phyloP scores from a whole-genome alignment of 148 eudicot genomes.

The Chenopodium formosanum region DNA sequence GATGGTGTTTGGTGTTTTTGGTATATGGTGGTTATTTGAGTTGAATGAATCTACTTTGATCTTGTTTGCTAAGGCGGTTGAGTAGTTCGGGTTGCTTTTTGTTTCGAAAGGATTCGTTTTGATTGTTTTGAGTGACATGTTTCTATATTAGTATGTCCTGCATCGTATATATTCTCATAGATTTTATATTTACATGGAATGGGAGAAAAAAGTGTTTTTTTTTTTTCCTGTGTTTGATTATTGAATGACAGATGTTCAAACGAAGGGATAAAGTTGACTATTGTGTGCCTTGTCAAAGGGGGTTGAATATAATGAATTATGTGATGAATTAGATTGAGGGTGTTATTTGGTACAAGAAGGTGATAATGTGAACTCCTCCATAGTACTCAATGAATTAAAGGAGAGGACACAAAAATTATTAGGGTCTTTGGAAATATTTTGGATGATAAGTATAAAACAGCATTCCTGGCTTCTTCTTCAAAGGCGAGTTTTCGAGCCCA shows the following conservation, averaged over 20 bases:
- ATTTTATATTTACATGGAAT: too few relatives aligned
- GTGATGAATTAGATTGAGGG: background rate
- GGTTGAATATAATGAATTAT: background rate
- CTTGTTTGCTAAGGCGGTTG: background rate
- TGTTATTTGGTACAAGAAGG: background rate
- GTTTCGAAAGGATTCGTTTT: background rate
- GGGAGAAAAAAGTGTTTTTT: background rate
- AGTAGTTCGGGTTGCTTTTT: background rate
- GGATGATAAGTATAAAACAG: too few relatives aligned
- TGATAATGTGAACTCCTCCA: background rate
- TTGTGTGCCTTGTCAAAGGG: background rate
- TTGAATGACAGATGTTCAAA: background rate
- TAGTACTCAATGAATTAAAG: too few relatives aligned
- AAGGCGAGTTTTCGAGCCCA: too few relatives aligned
- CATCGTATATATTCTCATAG: background rate
- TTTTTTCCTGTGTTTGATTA: background rate
- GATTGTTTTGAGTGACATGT: background rate
- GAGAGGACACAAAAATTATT: too few relatives aligned
- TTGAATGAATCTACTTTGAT: background rate
- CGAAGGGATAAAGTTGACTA: background rate
- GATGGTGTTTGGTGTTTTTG: background rate
- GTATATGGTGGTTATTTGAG: background rate
- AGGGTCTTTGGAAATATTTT: too few relatives aligned
- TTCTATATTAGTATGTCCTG: background rate
- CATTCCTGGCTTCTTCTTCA: too few relatives aligned